Evolutionary conservation across 768 basidiomycete species (phyloP), one percentile per base, ranked within the genome.

Genomic region (Melanogaster broomeanus): DNA sequence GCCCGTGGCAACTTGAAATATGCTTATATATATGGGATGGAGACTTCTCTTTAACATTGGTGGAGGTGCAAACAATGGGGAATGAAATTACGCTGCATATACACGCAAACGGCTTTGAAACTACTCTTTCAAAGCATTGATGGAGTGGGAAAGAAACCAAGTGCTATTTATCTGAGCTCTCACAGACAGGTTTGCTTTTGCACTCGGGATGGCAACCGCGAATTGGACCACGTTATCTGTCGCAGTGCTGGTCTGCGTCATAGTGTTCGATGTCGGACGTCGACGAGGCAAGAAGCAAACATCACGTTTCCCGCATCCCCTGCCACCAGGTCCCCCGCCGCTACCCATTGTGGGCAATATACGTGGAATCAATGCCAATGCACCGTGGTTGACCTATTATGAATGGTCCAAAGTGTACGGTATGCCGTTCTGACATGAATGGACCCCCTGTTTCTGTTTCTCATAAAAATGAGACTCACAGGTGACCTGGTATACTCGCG

Each of bases 271-370:
- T 40, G 45, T 24, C 24, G n/a, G 25, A 25, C 31, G 27, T 37
- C 40, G 48, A 24, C 43, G 24, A 15, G 22, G 39, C 33, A 41
- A 39, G 45, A 45, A 46, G 22, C 13, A 31, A 28, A 45, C 4
- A 9, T 21, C 41, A 11, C 27, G 16, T 38, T 1, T 31, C 37
- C 25, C 48, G 13, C 16, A 43, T 24, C 44, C 56, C 24, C n/a
- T 53, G 15, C 51, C 50, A 13, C 58, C 58, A 4, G 59, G 48
- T 7, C 59, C 55, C 19, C 40, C 45, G 24, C 43, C 59, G 2
- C 27, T 49, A 13, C 49, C 61, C 31, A 48, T 62, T 37, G 42
- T 60, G 43, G 61, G 61, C 19, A 59, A 62, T 38, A 31, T 56
- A 15, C 39, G 40, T 21, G 34, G 41, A 10, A 10, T 62, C 30